Base-by-base conservation (phyloP, 2,329 filamentous ascomycete species). In the Sclerotinia minor region DNA sequence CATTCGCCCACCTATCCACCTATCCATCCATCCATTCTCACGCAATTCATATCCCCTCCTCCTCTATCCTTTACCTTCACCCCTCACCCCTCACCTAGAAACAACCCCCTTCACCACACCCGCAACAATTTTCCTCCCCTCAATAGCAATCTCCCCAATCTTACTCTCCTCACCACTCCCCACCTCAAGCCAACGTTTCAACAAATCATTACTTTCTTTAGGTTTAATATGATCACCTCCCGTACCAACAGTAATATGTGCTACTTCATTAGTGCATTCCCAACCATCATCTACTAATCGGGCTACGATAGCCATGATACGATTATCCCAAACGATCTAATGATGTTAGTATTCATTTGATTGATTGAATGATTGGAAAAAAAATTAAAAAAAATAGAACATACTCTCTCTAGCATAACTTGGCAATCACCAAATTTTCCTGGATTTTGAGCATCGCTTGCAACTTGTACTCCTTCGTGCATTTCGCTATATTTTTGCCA, bases 231-330 rank as follows among this genome's bases (percentile, higher is more conserved):
- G 79, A 58, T 83, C 79, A 72, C 88, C 85, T 13, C 88, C 86
- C 0, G 95, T 99, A 26, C 95, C 95, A 9, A 98, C 83, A 0
- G 95, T 99, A 69, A 99, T 87, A 77, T 99, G 95, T 15, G 94
- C 88, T 44, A 96, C 83, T 19, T 83, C 79, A 76, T 99, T 99
- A 54, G 86, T 85, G 70, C 89, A 94, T 67, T 87, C 82, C 87
- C 89, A 92, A 69, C 78, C 80, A 19, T 84, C 79, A 67, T 87
- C 86, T 7, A 86, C 80, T 3, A 96, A 81, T 13, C 94, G 87
- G 21, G 92, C 92, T 3, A 96, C 91, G 68, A 99, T 90, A 7
- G 92, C 89, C 95, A 99, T 98, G 75, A 98, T 83, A 6, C 92
- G 86, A 70, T 89, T 83, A 75, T 98, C 91, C 84, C 90, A 98